Percentiles rank a stretch among this genome's conserved stretches.
These are phyloP conservation scores for Angophora floribunda DNA, from an alignment of 345 rosid genomes.

Conservation along the genomic window DNA sequence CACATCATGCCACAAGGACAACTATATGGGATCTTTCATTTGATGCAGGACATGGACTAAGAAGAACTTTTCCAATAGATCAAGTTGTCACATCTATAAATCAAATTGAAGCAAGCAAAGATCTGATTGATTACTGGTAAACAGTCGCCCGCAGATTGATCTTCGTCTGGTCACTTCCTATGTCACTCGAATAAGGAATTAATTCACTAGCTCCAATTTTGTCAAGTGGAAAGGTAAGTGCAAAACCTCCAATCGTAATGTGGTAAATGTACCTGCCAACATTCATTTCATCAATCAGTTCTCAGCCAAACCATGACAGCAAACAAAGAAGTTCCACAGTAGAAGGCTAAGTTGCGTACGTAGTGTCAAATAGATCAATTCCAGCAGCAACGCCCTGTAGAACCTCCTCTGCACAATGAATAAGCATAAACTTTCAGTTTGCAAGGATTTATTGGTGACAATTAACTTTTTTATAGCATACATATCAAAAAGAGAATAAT, in stretches of 20 bases:
- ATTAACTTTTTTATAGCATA: neutral
- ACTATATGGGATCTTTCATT: neutral
- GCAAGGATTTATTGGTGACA: neutral
- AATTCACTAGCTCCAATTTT: conserved; percentile 1
- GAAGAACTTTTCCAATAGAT: neutral
- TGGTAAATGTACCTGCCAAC: conserved; percentile 57
- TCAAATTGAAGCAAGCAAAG: neutral
- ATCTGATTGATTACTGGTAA: conserved; percentile 33
- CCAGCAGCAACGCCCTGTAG: conserved; percentile 76
- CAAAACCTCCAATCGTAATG: conserved; percentile 62
- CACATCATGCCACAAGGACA: neutral
- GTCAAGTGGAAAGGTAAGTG: conserved; percentile 48
- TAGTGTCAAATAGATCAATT: conserved; percentile 60
- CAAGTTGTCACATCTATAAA: neutral
- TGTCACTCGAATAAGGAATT: conserved; percentile 4
- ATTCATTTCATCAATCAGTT: neutral
- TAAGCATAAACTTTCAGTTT: neutral
- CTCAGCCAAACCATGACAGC: neutral
- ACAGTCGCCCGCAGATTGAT: conserved; percentile 54
- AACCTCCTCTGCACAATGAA: conserved; percentile 49
- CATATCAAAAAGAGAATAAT: neutral
- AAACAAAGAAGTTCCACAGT: neutral
- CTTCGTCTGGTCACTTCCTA: conserved; percentile 32
- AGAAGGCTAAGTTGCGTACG: conserved; percentile 21
- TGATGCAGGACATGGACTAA: neutral